These are phyloP conservation scores for Venustampulla echinocandica DNA, from an alignment of 495 filamentous ascomycete species.

Conservation along the genomic window DNA sequence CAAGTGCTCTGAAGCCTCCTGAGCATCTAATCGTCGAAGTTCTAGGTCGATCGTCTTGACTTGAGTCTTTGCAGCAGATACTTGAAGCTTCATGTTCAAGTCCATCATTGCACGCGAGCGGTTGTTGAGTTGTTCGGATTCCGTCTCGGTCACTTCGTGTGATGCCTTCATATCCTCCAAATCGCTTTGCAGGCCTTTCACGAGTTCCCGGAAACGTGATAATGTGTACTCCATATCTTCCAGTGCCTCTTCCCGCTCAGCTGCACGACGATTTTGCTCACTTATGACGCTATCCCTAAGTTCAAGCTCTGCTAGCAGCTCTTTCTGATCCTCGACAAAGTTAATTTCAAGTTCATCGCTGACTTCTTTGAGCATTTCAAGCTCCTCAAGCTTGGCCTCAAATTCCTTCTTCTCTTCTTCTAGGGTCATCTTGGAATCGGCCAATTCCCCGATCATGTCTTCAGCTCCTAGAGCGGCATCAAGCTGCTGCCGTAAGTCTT, in stretches of 20 bases:
- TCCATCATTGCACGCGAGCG: slow-evolving; percentile 92
- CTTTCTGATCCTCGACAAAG: slow-evolving; percentile 84
- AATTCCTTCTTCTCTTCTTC: slow-evolving; percentile 78
- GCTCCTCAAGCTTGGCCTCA: slow-evolving; percentile 68
- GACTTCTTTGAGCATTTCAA: slow-evolving; percentile 81
- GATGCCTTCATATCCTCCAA: slow-evolving; percentile 86
- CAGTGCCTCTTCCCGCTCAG: slow-evolving; percentile 62
- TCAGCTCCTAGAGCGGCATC: slow-evolving; percentile 82
- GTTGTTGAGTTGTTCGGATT: slow-evolving; percentile 75
- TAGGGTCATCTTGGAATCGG: slow-evolving; percentile 72
- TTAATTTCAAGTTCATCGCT: slow-evolving; percentile 92
- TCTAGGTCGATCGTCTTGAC: slow-evolving; percentile 91
- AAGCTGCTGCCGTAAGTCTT: slow-evolving; percentile 84
- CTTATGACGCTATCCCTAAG: slow-evolving; percentile 66
- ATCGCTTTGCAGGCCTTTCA: slow-evolving; percentile 76
- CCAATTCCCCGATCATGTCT: slow-evolving; percentile 87
- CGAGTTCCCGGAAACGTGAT: slow-evolving; percentile 77
- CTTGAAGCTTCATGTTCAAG: slow-evolving; percentile 85
- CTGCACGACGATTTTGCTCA: slow-evolving; percentile 60
- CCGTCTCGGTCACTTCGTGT: slow-evolving; percentile 83
- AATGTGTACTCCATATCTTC: slow-evolving; percentile 88
- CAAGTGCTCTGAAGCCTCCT: slow-evolving; percentile 82
- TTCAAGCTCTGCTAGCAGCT: slow-evolving; percentile 89
- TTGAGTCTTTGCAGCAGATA: slow-evolving; percentile 81
- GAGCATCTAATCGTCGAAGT: slow-evolving; percentile 75